Evolutionary conservation across 164 flowering plant species (phyloP).

Genomic region (Nymphaea colorata): DNA sequence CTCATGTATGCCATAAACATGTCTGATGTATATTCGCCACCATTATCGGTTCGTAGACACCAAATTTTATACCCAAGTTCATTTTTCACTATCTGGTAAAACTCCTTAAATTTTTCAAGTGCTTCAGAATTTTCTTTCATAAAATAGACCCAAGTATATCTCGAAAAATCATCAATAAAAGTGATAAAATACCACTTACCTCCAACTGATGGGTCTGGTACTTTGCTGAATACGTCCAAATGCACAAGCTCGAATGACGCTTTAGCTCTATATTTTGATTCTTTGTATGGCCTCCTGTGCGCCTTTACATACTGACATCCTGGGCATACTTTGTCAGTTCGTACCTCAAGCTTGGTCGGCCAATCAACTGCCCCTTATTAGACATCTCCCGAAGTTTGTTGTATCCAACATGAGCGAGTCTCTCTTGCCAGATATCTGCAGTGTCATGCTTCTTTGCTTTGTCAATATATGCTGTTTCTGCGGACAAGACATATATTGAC

Average conservation of each 20-base stretch:
- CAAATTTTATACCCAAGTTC: neutral
- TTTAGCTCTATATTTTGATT: neutral
- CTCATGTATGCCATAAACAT: slow-evolving; percentile 3
- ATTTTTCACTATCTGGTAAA: neutral
- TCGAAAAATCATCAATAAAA: slow-evolving; percentile 14
- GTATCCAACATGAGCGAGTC: neutral
- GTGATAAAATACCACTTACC: slow-evolving; percentile 7
- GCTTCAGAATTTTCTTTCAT: slow-evolving; percentile 12
- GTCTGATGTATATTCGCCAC: slow-evolving; percentile 11
- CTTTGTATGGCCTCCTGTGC: neutral
- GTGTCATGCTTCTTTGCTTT: neutral
- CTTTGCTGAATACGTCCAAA: slow-evolving; percentile 7
- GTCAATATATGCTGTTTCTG: neutral
- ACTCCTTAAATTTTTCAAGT: slow-evolving; percentile 4
- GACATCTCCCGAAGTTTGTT: neutral
- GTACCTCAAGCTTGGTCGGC: neutral
- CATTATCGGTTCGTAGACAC: slow-evolving; percentile 9
- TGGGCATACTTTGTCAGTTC: neutral
- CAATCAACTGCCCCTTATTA: neutral
- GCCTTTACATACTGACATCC: neutral
- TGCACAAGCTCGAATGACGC: slow-evolving; percentile 5
- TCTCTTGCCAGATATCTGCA: neutral
- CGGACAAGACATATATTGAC: neutral
- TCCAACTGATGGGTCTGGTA: slow-evolving; percentile 7
- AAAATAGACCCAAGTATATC: neutral